Conservation (phyloP, 176 grass and related monocot genomes). For the Triticum monococcum region DNA sequence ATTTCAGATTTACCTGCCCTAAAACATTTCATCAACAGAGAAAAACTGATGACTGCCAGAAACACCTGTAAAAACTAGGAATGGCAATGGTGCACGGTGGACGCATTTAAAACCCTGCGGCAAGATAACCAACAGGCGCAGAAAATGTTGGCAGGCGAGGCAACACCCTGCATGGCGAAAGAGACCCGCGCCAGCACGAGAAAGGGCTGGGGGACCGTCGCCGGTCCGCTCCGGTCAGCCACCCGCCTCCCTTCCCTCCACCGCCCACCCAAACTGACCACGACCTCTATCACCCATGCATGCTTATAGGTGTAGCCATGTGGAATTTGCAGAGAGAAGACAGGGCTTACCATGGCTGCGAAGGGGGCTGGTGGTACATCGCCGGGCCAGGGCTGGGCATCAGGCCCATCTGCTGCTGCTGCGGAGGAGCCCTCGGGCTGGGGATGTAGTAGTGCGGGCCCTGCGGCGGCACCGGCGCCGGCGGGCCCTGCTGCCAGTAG, state of each 20-base stretch:
- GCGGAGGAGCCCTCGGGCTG: constrained; percentile 44
- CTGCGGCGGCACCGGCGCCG: background rate
- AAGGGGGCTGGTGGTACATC: constrained; percentile 27
- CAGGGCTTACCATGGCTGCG: constrained; percentile 43
- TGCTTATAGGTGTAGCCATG: background rate
- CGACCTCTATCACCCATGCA: background rate
- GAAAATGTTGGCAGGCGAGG: constrained; percentile 7
- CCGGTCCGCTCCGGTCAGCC: background rate
- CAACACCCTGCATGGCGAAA: constrained; percentile 29
- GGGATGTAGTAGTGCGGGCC: constrained; percentile 35
- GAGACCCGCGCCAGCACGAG: background rate
- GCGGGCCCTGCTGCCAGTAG: constrained; percentile 43
- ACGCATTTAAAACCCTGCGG: background rate
- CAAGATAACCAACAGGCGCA: background rate
- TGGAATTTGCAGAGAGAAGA: background rate
- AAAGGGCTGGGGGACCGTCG: background rate
- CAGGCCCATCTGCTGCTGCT: constrained; percentile 35
- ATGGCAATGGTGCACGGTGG: background rate
- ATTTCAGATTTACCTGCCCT: background rate
- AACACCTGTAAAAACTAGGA: background rate
- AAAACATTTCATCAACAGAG: background rate
- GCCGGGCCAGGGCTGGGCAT: constrained; percentile 8
- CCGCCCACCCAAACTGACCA: background rate
- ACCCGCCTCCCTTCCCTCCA: background rate
- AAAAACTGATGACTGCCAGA: background rate